Evolutionary conservation across 768 basidiomycete species (phyloP).

Genomic region (Cyclocybe cylindracea): DNA sequence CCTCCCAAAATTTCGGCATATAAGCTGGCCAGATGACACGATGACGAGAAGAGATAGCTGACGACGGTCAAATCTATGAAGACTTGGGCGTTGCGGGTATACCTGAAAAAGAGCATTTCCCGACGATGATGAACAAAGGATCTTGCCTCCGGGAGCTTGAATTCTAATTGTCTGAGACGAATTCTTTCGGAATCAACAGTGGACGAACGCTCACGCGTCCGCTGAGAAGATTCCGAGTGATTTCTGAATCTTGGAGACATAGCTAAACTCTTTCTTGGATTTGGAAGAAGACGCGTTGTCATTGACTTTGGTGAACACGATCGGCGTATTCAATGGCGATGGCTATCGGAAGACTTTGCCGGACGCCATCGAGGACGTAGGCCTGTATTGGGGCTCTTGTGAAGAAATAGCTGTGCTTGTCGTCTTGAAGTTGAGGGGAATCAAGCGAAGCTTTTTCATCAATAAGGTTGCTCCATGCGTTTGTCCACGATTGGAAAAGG

Average conservation of each 20-base stretch:
- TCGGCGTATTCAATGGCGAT: constrained; percentile 17
- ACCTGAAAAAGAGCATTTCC: constrained; percentile 31
- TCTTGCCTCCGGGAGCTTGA: constrained; percentile 33
- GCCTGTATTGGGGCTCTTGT: no score
- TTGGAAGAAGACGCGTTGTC: background rate
- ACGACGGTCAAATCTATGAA: background rate
- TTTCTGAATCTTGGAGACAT: constrained; percentile 13
- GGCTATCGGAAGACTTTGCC: constrained; percentile 10
- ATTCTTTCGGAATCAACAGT: constrained; percentile 10
- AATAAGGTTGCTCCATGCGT: no score
- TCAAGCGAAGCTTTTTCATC: no score
- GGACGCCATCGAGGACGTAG: no score
- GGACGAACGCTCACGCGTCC: constrained; percentile 10
- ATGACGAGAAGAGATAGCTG: constrained; percentile 71
- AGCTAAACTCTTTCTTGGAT: constrained; percentile 5
- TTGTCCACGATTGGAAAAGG: no score
- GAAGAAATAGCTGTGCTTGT: no score
- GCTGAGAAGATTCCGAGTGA: constrained; percentile 13
- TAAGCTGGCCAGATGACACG: constrained; percentile 63
- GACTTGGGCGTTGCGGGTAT: background rate
- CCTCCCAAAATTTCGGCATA: constrained; percentile 68
- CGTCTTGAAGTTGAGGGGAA: no score
- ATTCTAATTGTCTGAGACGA: constrained; percentile 18
- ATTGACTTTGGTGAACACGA: background rate
- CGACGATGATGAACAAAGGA: constrained; percentile 27